Conservation (phyloP, 1,284 basidiomycete genomes). For the Sphaerobolus stellatus region DNA sequence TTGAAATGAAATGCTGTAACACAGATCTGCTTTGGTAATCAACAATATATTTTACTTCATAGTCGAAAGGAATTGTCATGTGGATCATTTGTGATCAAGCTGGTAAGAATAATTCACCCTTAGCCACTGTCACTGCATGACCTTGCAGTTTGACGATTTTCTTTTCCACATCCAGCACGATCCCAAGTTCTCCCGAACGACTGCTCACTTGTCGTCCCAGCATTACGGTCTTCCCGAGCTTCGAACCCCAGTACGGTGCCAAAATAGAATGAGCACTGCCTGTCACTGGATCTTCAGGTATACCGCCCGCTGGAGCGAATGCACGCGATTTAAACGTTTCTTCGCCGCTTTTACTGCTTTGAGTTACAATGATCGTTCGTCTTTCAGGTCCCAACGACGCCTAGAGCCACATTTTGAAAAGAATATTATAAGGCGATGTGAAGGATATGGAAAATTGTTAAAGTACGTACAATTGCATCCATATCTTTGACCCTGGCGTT, state of each 20-base stretch:
- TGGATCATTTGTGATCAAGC: too few relatives aligned
- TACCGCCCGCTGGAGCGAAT: conserved; percentile 19
- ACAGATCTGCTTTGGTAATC: too few relatives aligned
- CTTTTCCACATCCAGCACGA: conserved; percentile 17
- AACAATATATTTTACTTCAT: too few relatives aligned
- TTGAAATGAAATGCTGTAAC: too few relatives aligned
- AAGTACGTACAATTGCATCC: conserved; percentile 7
- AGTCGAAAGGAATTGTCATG: too few relatives aligned
- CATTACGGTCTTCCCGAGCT: conserved; percentile 12
- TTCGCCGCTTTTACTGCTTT: neutral
- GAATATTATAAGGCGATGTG: too few relatives aligned
- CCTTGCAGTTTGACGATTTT: conserved; percentile 22
- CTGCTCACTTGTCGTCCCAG: conserved; percentile 24
- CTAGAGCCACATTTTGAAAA: conserved; percentile 2
- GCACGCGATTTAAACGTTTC: conserved; percentile 18
- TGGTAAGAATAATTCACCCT: neutral
- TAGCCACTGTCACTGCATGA: neutral
- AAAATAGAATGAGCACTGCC: conserved; percentile 28
- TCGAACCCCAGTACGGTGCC: conserved; percentile 24
- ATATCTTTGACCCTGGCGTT: conserved; percentile 2
- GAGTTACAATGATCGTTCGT: conserved; percentile 11
- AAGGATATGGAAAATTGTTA: neutral
- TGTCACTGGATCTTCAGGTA: conserved; percentile 30
- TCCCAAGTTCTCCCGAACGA: conserved; percentile 24
- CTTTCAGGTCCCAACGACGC: conserved; percentile 5